Evolutionary conservation across 352 stramenopile genomes (phyloP).

Genomic region (Globisporangium takayamanum): DNA sequence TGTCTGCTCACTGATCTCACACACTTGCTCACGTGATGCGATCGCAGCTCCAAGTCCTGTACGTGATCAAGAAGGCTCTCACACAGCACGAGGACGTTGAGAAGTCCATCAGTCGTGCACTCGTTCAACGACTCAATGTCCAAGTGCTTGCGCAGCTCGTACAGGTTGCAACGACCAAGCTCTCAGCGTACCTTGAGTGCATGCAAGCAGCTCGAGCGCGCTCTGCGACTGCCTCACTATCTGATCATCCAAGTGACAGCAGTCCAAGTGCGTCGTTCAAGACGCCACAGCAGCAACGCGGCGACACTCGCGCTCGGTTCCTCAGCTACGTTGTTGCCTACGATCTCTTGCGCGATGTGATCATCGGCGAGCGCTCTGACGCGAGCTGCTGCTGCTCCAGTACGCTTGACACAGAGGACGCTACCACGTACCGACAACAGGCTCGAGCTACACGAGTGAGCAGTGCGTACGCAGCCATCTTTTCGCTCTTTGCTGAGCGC

Average conservation of each 20-base stretch:
- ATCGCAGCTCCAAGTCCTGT: constrained; percentile 31
- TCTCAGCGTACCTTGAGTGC: neutral
- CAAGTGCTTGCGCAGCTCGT: constrained; percentile 1
- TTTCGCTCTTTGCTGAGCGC: constrained; percentile 25
- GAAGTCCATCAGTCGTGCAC: neutral
- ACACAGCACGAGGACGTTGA: constrained; percentile 7
- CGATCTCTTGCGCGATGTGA: constrained; percentile 33
- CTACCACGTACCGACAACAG: neutral
- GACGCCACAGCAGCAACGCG: neutral
- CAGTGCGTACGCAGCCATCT: constrained; percentile 9
- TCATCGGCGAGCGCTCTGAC: constrained; percentile 19
- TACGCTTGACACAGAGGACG: neutral
- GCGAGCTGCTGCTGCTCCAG: neutral
- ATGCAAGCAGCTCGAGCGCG: neutral
- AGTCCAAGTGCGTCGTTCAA: neutral
- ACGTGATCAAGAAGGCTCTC: constrained; percentile 25
- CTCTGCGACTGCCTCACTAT: too few relatives aligned
- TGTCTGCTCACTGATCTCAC: neutral
- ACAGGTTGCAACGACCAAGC: neutral
- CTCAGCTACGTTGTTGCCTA: constrained; percentile 30
- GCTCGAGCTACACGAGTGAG: neutral
- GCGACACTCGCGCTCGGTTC: constrained; percentile 6
- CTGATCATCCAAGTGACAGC: neutral
- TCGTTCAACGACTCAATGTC: constrained; percentile 1
- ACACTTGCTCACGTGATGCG: neutral